Base-by-base conservation (phyloP, 1,139 yeast species). In the Candida sojae region DNA sequence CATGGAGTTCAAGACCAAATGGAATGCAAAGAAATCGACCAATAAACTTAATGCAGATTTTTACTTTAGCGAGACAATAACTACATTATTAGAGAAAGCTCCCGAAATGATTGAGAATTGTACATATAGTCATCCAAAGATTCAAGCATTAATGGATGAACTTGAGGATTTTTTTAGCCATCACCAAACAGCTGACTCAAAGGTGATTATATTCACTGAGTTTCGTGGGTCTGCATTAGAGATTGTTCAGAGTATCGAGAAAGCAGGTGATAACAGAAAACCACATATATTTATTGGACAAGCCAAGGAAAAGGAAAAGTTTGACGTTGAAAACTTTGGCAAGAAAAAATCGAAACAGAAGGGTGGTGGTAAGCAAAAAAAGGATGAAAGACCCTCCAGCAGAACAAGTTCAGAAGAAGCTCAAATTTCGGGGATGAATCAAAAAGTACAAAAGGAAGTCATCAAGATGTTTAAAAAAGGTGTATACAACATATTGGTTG, bases 221-320 rank as follows among this genome's bases (percentile, higher is more conserved):
- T 80, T 82, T 53, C 78, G 99, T 60, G 96, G 88, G 53, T 86
- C 96, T 4, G 98, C 98, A 0, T 71, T 89, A 34, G 97, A 91
- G 53, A 86, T 95, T 46, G 90, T 89, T 1, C 80, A 82, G 50
- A 78, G 83, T 3, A 73, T 93, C 33, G 88, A 84, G 53, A 50
- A 56, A 1, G 51, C 53, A 6, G 58, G 57, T 3, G 58, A 66
- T 1, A 55, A 60, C 4, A 73, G 88, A 26, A 79, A 80, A 47
- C 89, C 99, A 0, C 96, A 90, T 62, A 82, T 93, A 28, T 95
- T 95, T 62, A 88, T 95, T 53, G 99, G 99, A 0, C 99, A 95
- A 51, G 68, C 80, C 0, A 70, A 68, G 50, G 77, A 71, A 43
- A 83, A 80, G 59, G 88, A 83, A 44, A 83, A 79, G 37, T 83